Percentiles rank a stretch among this genome's conserved stretches.
Conservation (phyloP, 2,329 filamentous ascomycete genomes). For the Talaromyces islandicus region DNA sequence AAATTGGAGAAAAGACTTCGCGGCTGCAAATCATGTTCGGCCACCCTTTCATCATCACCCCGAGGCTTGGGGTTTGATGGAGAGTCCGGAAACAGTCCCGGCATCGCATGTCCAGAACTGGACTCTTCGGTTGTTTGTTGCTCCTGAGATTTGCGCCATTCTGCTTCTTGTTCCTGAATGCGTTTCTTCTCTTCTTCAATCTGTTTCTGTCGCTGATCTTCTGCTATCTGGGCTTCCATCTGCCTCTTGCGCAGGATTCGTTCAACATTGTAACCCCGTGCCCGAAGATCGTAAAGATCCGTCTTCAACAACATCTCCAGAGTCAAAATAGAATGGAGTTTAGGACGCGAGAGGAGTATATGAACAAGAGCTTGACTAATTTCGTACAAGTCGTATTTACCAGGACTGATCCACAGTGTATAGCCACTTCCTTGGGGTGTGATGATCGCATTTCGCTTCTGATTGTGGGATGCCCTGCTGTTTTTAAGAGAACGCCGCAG, state of each 20-base stretch:
- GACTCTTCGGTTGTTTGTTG: constrained; percentile 21
- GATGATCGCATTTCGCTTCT: constrained; percentile 70
- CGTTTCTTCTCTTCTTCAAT: constrained; percentile 66
- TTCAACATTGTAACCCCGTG: constrained; percentile 93
- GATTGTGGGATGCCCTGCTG: constrained; percentile 62
- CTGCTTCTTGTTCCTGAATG: constrained; percentile 55
- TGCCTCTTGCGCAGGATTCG: constrained; percentile 85
- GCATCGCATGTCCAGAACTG: constrained; percentile 51
- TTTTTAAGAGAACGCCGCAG: constrained; percentile 71
- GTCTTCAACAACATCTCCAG: constrained; percentile 87
- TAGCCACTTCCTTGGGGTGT: constrained; percentile 52
- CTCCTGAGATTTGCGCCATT: constrained; percentile 39
- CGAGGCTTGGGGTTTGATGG: constrained; percentile 43
- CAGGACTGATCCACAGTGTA: constrained; percentile 69
- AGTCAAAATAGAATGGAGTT: constrained; percentile 81
- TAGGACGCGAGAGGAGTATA: constrained; percentile 72
- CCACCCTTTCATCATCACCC: constrained; percentile 14
- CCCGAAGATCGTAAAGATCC: constrained; percentile 72
- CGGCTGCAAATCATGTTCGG: constrained; percentile 37
- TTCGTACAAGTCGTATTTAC: constrained; percentile 78
- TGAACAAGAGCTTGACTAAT: constrained; percentile 82
- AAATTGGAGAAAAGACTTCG: constrained; percentile 63
- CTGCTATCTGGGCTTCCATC: constrained; percentile 79
- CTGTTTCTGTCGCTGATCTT: constrained; percentile 68
- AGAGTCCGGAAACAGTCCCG: constrained; percentile 66